phyloP scores from a whole-genome alignment of 805 yeast species.

The Zygosaccharomyces gambellarensis region DNA sequence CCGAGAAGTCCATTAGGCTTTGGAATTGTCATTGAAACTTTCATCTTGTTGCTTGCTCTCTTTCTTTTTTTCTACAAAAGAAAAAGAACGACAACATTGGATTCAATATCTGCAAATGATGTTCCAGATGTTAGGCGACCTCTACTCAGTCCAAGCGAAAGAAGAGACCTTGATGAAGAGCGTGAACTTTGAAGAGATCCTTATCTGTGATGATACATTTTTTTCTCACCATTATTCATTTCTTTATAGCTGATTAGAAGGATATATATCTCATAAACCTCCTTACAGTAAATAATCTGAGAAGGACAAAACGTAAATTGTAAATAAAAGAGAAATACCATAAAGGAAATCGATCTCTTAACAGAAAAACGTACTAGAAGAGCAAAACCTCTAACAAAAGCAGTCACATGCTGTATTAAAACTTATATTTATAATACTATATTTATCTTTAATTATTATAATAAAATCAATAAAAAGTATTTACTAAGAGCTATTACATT shows the following conservation, averaged over 20 bases:
- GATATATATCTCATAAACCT: neutral
- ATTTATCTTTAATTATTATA: too few relatives aligned
- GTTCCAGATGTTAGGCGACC: slow-evolving; percentile 3
- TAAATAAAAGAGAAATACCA: neutral
- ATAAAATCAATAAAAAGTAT: too few relatives aligned
- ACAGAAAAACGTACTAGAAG: too few relatives aligned
- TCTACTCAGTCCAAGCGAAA: neutral
- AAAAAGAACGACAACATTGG: neutral
- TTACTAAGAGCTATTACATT: too few relatives aligned
- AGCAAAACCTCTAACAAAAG: too few relatives aligned
- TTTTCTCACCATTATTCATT: neutral
- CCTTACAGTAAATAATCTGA: too few relatives aligned
- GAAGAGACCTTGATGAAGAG: neutral
- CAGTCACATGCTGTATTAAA: too few relatives aligned
- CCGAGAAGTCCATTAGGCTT: slow-evolving; percentile 65
- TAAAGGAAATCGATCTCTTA: too few relatives aligned
- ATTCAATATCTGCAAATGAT: neutral
- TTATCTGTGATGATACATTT: neutral
- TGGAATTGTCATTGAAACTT: slow-evolving; percentile 60
- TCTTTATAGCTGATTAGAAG: neutral
- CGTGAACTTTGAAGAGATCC: neutral
- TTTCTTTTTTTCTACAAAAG: neutral
- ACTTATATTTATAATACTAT: too few relatives aligned
- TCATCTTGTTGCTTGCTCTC: slow-evolving; percentile 23
- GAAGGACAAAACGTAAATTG: neutral